phyloP scores from a whole-genome alignment of 2,329 filamentous ascomycete genomes.

The Colletotrichum sojae region DNA sequence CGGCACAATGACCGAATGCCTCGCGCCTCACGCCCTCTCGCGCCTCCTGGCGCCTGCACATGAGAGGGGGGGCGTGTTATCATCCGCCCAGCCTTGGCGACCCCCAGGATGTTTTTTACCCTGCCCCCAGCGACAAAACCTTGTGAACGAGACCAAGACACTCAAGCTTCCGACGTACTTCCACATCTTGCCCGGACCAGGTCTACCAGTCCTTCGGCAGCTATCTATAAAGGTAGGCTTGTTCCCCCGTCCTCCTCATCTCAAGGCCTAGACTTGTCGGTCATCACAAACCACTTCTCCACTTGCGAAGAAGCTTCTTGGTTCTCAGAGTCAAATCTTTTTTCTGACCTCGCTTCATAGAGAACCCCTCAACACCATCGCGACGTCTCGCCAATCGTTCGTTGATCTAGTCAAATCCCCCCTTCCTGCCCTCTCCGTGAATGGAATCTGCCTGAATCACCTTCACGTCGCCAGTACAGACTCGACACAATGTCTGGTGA shows the following conservation, averaged over 20 bases:
- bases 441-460: constrained; percentile 24
- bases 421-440: background rate
- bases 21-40: background rate
- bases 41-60: background rate
- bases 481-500: constrained; percentile 58
- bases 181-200: constrained; percentile 29
- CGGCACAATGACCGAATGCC: constrained; percentile 40
- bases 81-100: constrained; percentile 39
- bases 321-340: constrained; percentile 31
- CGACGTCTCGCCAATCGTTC: background rate
- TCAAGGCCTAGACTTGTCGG: constrained; percentile 16
- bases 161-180: constrained; percentile 32
- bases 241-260: constrained; percentile 20
- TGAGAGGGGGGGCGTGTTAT: constrained; percentile 34
- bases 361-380: background rate
- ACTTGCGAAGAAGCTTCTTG: constrained; percentile 28
- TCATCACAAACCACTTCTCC: constrained; percentile 26
- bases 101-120: constrained; percentile 17
- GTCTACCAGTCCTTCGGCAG: constrained; percentile 34
- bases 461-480: constrained; percentile 31
- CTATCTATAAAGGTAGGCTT: constrained; percentile 39
- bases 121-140: constrained; percentile 4
- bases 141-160: constrained; percentile 20
- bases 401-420: background rate
- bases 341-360: constrained; percentile 11